Evolutionary conservation across 139 green algal species (phyloP), one percentile per base, ranked within the genome.

Genomic region (Chloropicon primus): DNA sequence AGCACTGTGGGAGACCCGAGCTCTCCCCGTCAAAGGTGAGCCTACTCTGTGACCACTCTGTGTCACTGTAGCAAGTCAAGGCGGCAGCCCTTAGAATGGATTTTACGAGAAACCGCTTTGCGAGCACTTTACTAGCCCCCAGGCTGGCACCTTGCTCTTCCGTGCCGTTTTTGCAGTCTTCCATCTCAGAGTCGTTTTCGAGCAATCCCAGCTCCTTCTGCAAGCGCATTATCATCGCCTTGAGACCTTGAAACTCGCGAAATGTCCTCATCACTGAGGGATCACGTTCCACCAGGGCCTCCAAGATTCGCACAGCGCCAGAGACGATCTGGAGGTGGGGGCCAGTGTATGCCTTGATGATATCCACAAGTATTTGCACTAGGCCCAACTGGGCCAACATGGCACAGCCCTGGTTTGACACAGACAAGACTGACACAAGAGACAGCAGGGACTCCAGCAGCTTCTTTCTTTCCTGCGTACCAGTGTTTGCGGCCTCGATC

Each of bases 211-310:
- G 85, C 83, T 97, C 84, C 25, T 27, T 21, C 28, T 25, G 84
- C 21, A 96, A 82, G 21, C 93, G 81, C 2, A 79, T 24, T 5
- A 97, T 88, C 80, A 96, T 89, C 71, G 86, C 83, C 0, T 84
- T 76, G 26, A 96, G 77, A 10, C 93, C 94, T 27, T 88, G 85
- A 22, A 96, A 80, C n/a, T 97, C 94, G 2, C 90, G 78, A 82
- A 98, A 97, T 22, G 90, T 75, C 10, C 85, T 82, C 17, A 80
- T 78, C 1, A 90, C 87, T 2, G 84, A 73, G 24, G 87, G 84
- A 75, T 72, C 86, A 78, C 90, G 93, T 80, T 98, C 94, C 85
- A 98, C 91, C 83, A 92, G 96, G 21, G 85, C 80, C 84, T 98
- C 93, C 28, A 97, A 80, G 41, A 96, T 89, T 28, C 89, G 87